These are phyloP conservation scores for Paraconiothyrium sp. DNA, from an alignment of 2,329 filamentous ascomycete genomes.

Conservation along the genomic window DNA sequence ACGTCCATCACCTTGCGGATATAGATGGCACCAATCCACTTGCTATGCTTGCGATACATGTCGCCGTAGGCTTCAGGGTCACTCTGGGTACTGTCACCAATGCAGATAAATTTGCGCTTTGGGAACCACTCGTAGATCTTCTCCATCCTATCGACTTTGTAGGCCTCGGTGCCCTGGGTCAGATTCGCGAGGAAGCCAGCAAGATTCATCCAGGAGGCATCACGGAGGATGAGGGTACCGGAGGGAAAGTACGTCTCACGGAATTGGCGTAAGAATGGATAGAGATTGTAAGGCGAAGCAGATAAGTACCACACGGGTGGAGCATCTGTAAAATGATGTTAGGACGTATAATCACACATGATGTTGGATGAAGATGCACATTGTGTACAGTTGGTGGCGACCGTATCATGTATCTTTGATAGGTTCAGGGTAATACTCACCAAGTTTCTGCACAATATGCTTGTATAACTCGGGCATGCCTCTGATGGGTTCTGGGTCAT, in stretches of 20 bases:
- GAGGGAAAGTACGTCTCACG: constrained; percentile 74
- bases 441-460: constrained; percentile 65
- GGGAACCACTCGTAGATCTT: constrained; percentile 85
- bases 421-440: background rate
- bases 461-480: constrained; percentile 89
- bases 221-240: constrained; percentile 84
- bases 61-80: constrained; percentile 92
- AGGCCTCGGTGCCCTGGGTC: constrained; percentile 81
- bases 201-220: constrained; percentile 86
- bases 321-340: constrained; percentile 42
- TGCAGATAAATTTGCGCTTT: constrained; percentile 77
- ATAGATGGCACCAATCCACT: constrained; percentile 84
- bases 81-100: constrained; percentile 91
- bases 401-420: no score
- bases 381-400: no score
- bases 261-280: constrained; percentile 84
- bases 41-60: constrained; percentile 72
- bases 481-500: constrained; percentile 72
- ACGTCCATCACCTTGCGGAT: constrained; percentile 86
- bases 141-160: constrained; percentile 82
- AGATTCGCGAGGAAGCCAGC: constrained; percentile 80
- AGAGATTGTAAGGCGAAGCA: constrained; percentile 93
- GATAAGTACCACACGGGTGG: constrained; percentile 93
- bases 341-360: background rate
- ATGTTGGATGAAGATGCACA: background rate